Conservation (phyloP, 305 asterid genomes). For the Rubia peregrina region DNA sequence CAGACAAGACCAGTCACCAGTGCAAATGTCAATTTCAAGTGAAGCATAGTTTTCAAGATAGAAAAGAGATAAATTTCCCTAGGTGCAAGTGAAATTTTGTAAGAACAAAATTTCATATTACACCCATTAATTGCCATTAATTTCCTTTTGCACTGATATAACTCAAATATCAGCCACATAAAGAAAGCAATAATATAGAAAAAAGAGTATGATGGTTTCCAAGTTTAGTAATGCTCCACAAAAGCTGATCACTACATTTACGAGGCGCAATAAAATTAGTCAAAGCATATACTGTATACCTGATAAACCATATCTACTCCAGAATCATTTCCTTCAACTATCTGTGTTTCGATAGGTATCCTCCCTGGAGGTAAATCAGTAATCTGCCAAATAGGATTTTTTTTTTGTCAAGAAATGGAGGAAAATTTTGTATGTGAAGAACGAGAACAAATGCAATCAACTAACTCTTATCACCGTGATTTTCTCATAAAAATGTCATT, state of each 20-base stretch:
- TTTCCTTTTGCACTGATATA: not conserved
- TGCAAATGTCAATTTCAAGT: not conserved
- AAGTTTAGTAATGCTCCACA: not conserved
- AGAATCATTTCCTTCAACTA: conserved; percentile 66
- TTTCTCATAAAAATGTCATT: not conserved
- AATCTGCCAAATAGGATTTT: conserved; percentile 37
- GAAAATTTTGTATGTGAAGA: not conserved
- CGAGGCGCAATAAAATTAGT: not conserved
- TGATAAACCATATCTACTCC: conserved; percentile 73
- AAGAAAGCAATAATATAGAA: not conserved
- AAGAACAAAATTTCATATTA: not conserved
- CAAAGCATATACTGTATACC: conserved; percentile 30
- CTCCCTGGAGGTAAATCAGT: conserved; percentile 95
- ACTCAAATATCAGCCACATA: not conserved
- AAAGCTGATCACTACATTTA: not conserved
- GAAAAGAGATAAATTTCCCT: not conserved
- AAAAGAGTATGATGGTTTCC: not conserved
- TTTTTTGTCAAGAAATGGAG: not conserved
- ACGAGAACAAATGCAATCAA: not conserved
- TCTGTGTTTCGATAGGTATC: conserved; percentile 62
- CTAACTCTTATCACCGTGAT: not conserved
- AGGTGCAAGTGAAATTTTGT: not conserved
- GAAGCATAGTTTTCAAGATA: not conserved
- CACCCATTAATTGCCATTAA: not conserved
- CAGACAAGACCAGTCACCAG: not conserved